Percentiles rank a stretch among this genome's conserved stretches.
These are phyloP conservation scores for Colletotrichum sp. DNA, from an alignment of 2,329 filamentous ascomycete genomes.

Conservation along the genomic window DNA sequence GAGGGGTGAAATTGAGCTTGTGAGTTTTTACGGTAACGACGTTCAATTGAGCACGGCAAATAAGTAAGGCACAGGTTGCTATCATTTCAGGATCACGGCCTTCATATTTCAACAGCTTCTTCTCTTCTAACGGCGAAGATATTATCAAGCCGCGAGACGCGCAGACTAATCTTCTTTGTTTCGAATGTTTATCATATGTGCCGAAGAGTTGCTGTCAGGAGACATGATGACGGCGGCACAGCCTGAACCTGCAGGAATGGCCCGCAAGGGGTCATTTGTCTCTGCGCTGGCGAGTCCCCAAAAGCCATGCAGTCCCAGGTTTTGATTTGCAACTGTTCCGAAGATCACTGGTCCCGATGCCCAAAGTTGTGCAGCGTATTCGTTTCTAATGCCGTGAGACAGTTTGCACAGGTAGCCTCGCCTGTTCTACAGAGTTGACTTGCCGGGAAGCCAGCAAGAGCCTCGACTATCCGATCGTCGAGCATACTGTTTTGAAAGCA, in stretches of 20 bases:
- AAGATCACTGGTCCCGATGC: accelerated
- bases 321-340: accelerated
- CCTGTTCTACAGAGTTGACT: accelerated
- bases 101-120: neutral
- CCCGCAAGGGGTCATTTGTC: accelerated
- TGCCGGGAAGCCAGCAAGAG: accelerated
- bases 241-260: neutral
- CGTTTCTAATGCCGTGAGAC: accelerated
- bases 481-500: neutral
- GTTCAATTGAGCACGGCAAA: neutral
- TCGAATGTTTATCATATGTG: neutral
- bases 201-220: accelerated
- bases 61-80: neutral
- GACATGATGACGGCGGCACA: neutral
- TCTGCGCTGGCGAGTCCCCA: neutral
- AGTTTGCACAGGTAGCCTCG: neutral
- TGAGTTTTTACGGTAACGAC: neutral
- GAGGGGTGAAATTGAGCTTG: accelerated
- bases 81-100: neutral
- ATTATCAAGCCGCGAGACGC: neutral
- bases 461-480: accelerated
- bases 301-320: accelerated
- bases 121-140: neutral
- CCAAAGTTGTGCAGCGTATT: accelerated
- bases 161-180: neutral